phyloP scores from a whole-genome alignment of 2,329 filamentous ascomycete species.

The Sporothrix globosa region DNA sequence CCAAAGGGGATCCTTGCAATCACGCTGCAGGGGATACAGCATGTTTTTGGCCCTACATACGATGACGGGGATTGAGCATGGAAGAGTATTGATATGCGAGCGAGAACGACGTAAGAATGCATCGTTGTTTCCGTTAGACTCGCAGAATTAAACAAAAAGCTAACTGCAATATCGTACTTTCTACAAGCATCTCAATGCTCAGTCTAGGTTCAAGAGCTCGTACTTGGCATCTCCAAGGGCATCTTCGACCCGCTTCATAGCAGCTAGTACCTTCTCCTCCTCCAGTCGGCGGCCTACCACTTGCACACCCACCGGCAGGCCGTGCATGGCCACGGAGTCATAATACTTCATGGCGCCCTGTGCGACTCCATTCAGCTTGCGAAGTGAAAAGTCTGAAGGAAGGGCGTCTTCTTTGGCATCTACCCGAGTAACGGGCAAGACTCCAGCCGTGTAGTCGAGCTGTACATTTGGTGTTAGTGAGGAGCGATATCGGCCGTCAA shows the following conservation, averaged over 20 bases:
- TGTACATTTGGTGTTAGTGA: conserved; percentile 43
- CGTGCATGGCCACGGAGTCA: conserved; percentile 79
- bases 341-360: conserved; percentile 85
- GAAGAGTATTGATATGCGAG: too few relatives aligned
- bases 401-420: conserved; percentile 69
- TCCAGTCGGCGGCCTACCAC: conserved; percentile 77
- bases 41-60: background rate
- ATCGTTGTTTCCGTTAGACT: background rate
- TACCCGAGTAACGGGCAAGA: conserved; percentile 84
- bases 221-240: conserved; percentile 66
- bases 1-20: background rate
- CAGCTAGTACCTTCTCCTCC: conserved; percentile 83
- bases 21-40: background rate
- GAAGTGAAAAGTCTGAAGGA: conserved; percentile 61
- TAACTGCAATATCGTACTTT: background rate
- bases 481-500: conserved; percentile 25
- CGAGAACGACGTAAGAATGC: background rate
- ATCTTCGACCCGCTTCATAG: conserved; percentile 78
- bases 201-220: conserved; percentile 54
- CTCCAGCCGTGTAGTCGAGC: conserved; percentile 83
- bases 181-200: conserved; percentile 27
- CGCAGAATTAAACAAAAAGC: background rate
- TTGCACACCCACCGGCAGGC: conserved; percentile 83
- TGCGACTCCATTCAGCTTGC: conserved; percentile 75
- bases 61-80: background rate